phyloP scores from a whole-genome alignment of 176 grass and related monocot genomes.

The Secale cereale region DNA sequence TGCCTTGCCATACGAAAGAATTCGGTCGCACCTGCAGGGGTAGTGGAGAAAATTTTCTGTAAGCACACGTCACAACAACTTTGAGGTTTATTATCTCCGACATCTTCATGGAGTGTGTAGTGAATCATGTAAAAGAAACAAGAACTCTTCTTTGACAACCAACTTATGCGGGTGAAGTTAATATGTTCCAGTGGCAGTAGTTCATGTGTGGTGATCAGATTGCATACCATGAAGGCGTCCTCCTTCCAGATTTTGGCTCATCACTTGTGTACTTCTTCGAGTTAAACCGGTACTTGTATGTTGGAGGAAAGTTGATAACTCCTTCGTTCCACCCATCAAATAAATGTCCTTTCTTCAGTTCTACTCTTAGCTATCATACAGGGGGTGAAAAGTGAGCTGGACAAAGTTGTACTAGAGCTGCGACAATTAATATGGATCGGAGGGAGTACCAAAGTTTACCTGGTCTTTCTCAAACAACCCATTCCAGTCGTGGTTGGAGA shows the following conservation, averaged over 20 bases:
- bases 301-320: constrained; percentile 70
- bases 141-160: neutral
- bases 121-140: neutral
- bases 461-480: constrained; percentile 78
- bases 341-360: constrained; percentile 56
- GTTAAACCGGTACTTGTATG: constrained; percentile 85
- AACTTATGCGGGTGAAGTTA: neutral
- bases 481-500: constrained; percentile 66
- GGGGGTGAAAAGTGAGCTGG: neutral
- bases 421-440: too few species aligned
- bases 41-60: neutral
- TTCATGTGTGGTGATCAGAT: neutral
- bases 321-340: constrained; percentile 96
- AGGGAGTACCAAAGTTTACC: constrained; percentile 36
- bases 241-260: constrained; percentile 76
- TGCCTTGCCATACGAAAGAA: constrained; percentile 81
- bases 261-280: constrained; percentile 81
- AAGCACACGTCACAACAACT: neutral
- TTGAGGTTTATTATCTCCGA: neutral
- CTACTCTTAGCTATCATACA: constrained; percentile 54
- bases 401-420: too few species aligned
- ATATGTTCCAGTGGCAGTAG: neutral
- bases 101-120: too few species aligned
- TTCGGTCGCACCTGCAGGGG: constrained; percentile 72
- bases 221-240: constrained; percentile 87